These are phyloP conservation scores for Russula sp. DNA, from an alignment of 768 basidiomycete species.

Conservation along the genomic window DNA sequence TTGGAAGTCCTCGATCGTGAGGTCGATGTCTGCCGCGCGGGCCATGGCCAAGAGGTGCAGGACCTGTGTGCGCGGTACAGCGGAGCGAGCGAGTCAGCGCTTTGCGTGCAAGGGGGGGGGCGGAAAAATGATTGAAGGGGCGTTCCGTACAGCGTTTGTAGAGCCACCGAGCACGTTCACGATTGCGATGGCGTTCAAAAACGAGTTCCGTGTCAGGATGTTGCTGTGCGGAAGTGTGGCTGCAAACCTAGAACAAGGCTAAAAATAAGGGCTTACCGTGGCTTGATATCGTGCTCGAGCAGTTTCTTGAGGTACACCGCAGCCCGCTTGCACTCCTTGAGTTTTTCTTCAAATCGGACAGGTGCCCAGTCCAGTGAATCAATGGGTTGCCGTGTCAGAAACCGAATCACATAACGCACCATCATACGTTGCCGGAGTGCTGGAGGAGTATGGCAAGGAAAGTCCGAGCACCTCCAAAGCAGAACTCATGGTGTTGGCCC, in stretches of 20 bases:
- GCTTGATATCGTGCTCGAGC: conserved; percentile 74
- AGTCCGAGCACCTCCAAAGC: conserved; percentile 79
- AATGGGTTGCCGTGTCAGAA: no score
- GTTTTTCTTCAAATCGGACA: conserved; percentile 46
- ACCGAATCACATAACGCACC: conserved; percentile 32
- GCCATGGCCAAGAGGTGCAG: conserved; percentile 82
- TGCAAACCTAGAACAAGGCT: not conserved
- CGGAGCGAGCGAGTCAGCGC: not conserved
- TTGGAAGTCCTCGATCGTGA: conserved; percentile 86
- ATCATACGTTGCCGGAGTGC: conserved; percentile 66
- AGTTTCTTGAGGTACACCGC: conserved; percentile 69
- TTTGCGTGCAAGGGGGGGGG: no score
- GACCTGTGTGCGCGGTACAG: conserved; percentile 38
- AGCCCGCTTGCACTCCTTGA: conserved; percentile 73
- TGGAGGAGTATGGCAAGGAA: conserved; percentile 77
- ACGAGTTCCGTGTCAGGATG: conserved; percentile 60
- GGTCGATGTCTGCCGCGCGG: conserved; percentile 63
- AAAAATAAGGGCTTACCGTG: conserved; percentile 39
- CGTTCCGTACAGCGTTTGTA: conserved; percentile 61
- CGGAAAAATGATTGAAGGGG: not conserved
- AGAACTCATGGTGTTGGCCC: conserved; percentile 85
- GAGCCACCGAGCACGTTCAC: conserved; percentile 79
- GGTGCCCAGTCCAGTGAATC: not conserved
- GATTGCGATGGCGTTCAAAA: conserved; percentile 78
- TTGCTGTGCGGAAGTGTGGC: conserved; percentile 32